Evolutionary conservation across 768 basidiomycete species (phyloP).

Genomic region (Russula olivacea): DNA sequence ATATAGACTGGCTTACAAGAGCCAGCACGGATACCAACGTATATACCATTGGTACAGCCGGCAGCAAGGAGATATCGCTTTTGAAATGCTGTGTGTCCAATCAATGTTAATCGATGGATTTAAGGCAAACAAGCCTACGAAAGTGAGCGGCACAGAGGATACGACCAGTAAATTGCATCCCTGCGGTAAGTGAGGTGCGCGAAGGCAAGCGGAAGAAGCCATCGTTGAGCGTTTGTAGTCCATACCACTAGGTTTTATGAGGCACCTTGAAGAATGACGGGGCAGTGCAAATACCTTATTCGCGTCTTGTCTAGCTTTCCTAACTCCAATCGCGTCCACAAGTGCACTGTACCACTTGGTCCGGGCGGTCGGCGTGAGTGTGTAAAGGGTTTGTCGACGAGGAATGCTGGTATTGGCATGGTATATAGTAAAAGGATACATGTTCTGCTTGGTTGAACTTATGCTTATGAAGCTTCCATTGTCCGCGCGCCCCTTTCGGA

Average conservation of each 20-base stretch:
- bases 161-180: slow-evolving; percentile 47
- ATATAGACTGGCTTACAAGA: slow-evolving; percentile 40
- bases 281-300: slow-evolving; percentile 52
- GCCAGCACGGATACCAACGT: slow-evolving; percentile 49
- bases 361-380: slow-evolving; percentile 49
- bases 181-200: slow-evolving; percentile 31
- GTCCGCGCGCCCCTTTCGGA: slow-evolving; percentile 55
- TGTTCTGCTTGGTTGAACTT: slow-evolving; percentile 44
- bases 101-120: slow-evolving; percentile 4
- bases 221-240: slow-evolving; percentile 52
- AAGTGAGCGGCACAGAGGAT: slow-evolving; percentile 58
- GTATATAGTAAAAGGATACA: slow-evolving; percentile 76
- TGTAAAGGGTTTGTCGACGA: slow-evolving; percentile 70
- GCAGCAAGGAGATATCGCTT: slow-evolving; percentile 57
- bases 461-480: slow-evolving; percentile 52
- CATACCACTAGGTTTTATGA: slow-evolving; percentile 52
- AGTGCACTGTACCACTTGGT: slow-evolving; percentile 59
- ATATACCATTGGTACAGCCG: slow-evolving; percentile 66
- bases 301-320: slow-evolving; percentile 58
- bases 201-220: slow-evolving; percentile 48
- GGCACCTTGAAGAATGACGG: neutral
- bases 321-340: slow-evolving; percentile 55
- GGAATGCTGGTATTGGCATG: slow-evolving; percentile 52
- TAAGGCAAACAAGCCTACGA: slow-evolving; percentile 38
- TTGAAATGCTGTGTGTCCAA: slow-evolving; percentile 37